These are phyloP conservation scores for Emydomyces testavorans DNA, from an alignment of 2,329 filamentous ascomycete species.

Conservation along the genomic window DNA sequence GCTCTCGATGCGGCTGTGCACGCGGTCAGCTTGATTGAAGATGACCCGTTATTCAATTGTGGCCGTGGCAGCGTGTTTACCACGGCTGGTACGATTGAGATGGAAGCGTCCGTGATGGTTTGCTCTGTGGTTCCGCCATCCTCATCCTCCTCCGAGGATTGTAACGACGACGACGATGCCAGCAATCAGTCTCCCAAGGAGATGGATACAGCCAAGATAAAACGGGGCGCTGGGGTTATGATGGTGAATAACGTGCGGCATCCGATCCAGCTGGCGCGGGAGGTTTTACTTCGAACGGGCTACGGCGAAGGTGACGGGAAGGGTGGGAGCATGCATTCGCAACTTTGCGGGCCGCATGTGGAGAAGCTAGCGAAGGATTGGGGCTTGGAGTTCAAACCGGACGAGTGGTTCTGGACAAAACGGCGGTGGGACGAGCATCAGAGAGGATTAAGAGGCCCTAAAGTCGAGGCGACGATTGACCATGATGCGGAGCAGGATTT, in stretches of 20 bases:
- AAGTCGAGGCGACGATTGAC: constrained; percentile 14
- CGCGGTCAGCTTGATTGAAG: constrained; percentile 64
- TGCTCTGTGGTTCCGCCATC: constrained; percentile 33
- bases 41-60: constrained; percentile 73
- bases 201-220: constrained; percentile 46
- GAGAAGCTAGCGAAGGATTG: constrained; percentile 52
- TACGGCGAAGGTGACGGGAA: constrained; percentile 45
- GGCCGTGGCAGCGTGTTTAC: constrained; percentile 81
- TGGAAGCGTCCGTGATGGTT: constrained; percentile 82
- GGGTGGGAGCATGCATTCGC: constrained; percentile 45
- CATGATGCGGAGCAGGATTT: constrained; percentile 19
- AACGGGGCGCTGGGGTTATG: constrained; percentile 68
- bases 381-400: constrained; percentile 58
- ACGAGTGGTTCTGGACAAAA: constrained; percentile 67
- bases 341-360: constrained; percentile 55
- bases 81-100: constrained; percentile 66
- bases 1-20: constrained; percentile 64
- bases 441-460: constrained; percentile 41
- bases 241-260: constrained; percentile 64
- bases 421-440: constrained; percentile 67
- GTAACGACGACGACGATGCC: constrained; percentile 5
- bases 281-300: constrained; percentile 48
- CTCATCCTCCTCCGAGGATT: no score
- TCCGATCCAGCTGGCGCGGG: constrained; percentile 61
- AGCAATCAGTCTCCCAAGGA: constrained; percentile 4